Base-by-base conservation (phyloP, 495 filamentous ascomycete genomes). In the Tuber indicum region DNA sequence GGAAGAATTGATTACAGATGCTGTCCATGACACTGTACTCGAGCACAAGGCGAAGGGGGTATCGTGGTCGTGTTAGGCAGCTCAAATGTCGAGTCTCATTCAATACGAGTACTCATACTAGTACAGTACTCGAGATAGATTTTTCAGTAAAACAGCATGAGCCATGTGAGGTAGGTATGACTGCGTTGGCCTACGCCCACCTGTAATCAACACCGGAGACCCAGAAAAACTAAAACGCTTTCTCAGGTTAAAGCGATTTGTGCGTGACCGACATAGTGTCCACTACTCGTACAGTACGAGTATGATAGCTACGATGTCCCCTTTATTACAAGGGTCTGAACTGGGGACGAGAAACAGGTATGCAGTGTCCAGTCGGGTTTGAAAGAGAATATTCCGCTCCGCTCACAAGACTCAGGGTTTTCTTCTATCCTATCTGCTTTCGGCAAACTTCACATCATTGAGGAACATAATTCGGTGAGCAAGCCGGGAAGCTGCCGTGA, bases 301-400 rank as follows among this genome's bases (percentile, higher is more conserved):
- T 32, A 36, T 17, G 26, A 36, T 36, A 66, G 8, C 32, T 66
- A 14, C 58, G 26, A 36, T 32, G 26, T 36, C 3, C 32, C 26
- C 17, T 36, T 66, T 16, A 19, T 66, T 66, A 17, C 58, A 36
- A 36, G 58, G 58, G 58, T 66, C 58, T 36, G 58, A 66, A 36
- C 26, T 2, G 12, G 17, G 58, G 58, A 36, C 26, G 32, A 36
- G 58, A 32, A 66, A 66, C 58, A 66, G 14, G 26, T 17, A 36
- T 66, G 58, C 58, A 66, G 58, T 36, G 58, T 36, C 58, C 58
- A 66, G 58, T 66, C 58, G 58, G 17, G 32, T 66, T 66, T 66
- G 58, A 66, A 66, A 66, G 58, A 66, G n/a, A 66, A 66, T 36
- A 36, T 66, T 66, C 58, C 26, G 4, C 58, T 66, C 58, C 26